phyloP scores from a whole-genome alignment of 352 stramenopile genomes.

The Phytophthora niederhauseri region DNA sequence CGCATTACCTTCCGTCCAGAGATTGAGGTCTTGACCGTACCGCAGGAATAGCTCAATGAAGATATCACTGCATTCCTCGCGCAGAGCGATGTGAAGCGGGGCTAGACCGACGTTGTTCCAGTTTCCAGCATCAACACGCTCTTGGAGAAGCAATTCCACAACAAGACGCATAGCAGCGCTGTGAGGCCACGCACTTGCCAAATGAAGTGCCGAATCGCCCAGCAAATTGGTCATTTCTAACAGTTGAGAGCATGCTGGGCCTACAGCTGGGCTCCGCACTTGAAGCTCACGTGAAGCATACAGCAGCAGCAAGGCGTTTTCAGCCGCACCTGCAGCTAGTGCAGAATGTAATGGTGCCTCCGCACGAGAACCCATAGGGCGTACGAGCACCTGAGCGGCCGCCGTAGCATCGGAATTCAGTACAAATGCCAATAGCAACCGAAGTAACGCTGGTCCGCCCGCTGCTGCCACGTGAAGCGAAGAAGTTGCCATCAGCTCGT shows the following conservation, averaged over 20 bases:
- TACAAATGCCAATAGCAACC: conserved; percentile 53
- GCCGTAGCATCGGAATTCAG: conserved; percentile 13
- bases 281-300: conserved; percentile 37
- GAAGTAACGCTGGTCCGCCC: conserved; percentile 44
- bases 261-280: conserved; percentile 17
- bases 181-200: conserved; percentile 50
- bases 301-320: conserved; percentile 55
- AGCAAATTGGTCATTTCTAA: conserved; percentile 35
- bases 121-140: conserved; percentile 44
- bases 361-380: conserved; percentile 22
- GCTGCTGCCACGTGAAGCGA: conserved; percentile 51
- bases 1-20: conserved; percentile 60
- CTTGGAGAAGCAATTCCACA: conserved; percentile 49
- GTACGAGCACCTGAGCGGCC: conserved; percentile 29
- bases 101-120: conserved; percentile 59
- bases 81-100: conserved; percentile 65
- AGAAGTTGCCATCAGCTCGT: conserved; percentile 40
- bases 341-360: conserved; percentile 58
- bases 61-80: conserved; percentile 42
- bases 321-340: conserved; percentile 37
- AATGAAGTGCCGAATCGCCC: conserved; percentile 55
- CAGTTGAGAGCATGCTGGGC: conserved; percentile 29
- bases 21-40: conserved; percentile 61
- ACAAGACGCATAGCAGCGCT: conserved; percentile 45
- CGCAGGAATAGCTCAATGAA: conserved; percentile 56